phyloP scores from a whole-genome alignment of 257 asterid genomes.

The Forsythia suspensa region DNA sequence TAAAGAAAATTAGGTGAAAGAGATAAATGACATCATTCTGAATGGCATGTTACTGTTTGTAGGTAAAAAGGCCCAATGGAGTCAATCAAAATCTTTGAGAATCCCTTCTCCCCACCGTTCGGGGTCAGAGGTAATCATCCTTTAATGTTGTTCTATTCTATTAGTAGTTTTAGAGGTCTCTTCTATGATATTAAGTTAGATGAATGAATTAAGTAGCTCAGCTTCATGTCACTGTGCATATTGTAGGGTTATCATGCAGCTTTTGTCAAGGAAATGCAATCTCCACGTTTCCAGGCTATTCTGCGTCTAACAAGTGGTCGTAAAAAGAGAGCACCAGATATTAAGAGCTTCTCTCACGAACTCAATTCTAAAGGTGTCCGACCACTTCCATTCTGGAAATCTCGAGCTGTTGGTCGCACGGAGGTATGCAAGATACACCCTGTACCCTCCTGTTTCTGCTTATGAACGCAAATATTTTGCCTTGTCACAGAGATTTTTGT shows the following conservation, averaged over 20 bases:
- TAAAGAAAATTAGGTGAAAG: too few species aligned
- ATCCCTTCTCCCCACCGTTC: slow-evolving; percentile 49
- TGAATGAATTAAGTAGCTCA: slow-evolving; percentile 26
- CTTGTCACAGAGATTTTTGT: slow-evolving; percentile 18
- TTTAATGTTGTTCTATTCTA: neutral
- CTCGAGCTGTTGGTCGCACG: slow-evolving; percentile 84
- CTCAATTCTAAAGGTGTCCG: slow-evolving; percentile 92
- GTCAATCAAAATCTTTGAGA: slow-evolving; percentile 65
- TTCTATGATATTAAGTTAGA: slow-evolving; percentile 9
- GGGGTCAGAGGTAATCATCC: slow-evolving; percentile 59
- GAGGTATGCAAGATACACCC: slow-evolving; percentile 61
- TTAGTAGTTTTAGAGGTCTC: slow-evolving; percentile 6
- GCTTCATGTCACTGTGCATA: slow-evolving; percentile 32
- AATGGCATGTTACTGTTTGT: slow-evolving; percentile 29
- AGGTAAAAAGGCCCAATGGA: slow-evolving; percentile 68
- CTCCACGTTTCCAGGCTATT: slow-evolving; percentile 95
- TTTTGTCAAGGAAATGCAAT: slow-evolving; percentile 85
- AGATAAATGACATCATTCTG: neutral
- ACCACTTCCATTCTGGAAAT: slow-evolving; percentile 93
- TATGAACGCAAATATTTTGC: slow-evolving; percentile 14
- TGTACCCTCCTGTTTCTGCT: slow-evolving; percentile 40
- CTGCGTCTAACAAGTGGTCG: slow-evolving; percentile 85
- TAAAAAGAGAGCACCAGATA: slow-evolving; percentile 59
- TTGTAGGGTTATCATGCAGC: slow-evolving; percentile 73
- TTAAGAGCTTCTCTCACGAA: slow-evolving; percentile 96